Base-by-base conservation (phyloP, 345 rosid genomes). In the Citrus maxima region DNA sequence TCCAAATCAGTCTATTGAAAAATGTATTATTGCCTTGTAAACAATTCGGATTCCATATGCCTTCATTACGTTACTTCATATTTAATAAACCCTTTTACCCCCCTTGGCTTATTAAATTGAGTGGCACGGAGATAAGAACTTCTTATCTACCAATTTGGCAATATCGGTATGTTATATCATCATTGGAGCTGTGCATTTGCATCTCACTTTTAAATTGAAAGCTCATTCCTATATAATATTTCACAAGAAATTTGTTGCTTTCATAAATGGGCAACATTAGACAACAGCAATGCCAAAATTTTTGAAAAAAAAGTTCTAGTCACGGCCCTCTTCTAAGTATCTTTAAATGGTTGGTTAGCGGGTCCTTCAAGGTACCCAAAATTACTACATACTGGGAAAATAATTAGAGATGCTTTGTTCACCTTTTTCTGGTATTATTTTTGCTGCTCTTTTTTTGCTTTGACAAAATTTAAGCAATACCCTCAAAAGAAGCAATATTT, bases 371-470 rank as follows among this genome's bases (percentile, higher is more conserved):
- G 71, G n/a, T 38, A 40, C 13, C 2, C 30, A 0, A 42, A 68
- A 42, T 42, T 18, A 55, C 21, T 55, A 21, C 7, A 0, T 22
- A 18, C 19, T 4, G 0, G n/a, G 12, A 0, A 66, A 66, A 35
- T 21, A 8, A 22, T 67, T 34, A 37, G n/a, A 21, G 49, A 22
- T 35, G 25, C 49, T 3, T 64, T 54, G 62, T 71, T 71, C 8
- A 5, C 5, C 1, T 46, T 46, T 46, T 46, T 46, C 51, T 3
- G 51, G 51, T 12, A 46, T 13, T 46, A 13, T 13, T 46, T 46
- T 46, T 46, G 51, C 51, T 1, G 16, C 4, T 9, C 42, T 8
- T 13, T 3, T 46, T 13, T 46, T 1, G 13, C 4, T 62, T 62
- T 2, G 28, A 38, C 27, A 62, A 62, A 63, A 28, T 13, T 63